Evolutionary conservation across 176 grass and related monocot species (phyloP).

Genomic region (Carex littledalei): DNA sequence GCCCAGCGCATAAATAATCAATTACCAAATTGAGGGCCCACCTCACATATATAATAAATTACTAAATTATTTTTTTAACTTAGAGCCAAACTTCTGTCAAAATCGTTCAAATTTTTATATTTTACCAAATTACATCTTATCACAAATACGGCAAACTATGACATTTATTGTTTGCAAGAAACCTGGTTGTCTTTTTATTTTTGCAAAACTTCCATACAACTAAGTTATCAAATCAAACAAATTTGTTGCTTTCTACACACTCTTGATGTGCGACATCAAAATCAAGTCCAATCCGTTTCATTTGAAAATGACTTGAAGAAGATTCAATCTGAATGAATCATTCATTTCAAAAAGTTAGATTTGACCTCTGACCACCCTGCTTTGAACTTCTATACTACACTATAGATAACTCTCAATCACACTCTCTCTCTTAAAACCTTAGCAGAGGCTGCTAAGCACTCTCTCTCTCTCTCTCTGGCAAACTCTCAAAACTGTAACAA

Average conservation of each 20-base stretch:
- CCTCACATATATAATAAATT: background rate
- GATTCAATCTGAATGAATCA: constrained; percentile 1
- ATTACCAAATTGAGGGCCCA: background rate
- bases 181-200: background rate
- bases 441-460: no score
- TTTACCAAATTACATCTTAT: background rate
- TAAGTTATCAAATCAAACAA: constrained; percentile 5
- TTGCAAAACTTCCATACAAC: background rate
- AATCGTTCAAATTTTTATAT: background rate
- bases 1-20: background rate
- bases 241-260: background rate
- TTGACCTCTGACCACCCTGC: constrained; percentile 6
- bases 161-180: background rate
- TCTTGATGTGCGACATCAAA: background rate
- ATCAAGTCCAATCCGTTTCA: background rate
- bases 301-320: background rate
- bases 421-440: background rate
- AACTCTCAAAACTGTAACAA: constrained; percentile 9
- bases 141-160: background rate
- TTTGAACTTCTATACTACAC: background rate
- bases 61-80: background rate
- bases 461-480: background rate
- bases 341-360: constrained; percentile 24
- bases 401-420: background rate
- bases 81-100: background rate